These are phyloP conservation scores for Hibiscus syriacus DNA, from an alignment of 345 rosid genomes.

Conservation along the genomic window DNA sequence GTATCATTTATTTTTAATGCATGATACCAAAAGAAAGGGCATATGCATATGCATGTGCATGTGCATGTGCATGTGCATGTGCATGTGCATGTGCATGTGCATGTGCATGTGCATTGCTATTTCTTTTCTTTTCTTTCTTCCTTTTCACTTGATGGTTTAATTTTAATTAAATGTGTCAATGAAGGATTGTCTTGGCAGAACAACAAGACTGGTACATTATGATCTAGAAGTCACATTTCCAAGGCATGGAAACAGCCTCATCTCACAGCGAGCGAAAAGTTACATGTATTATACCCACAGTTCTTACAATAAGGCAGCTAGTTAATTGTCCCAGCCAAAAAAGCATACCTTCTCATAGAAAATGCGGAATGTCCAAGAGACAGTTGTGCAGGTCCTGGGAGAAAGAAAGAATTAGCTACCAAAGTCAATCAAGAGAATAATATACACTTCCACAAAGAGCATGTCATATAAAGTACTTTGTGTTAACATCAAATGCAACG, in stretches of 20 bases:
- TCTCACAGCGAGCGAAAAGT: neutral
- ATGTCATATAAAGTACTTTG: neutral
- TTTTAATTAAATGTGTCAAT: neutral
- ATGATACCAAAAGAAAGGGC: neutral
- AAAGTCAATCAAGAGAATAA: constrained; percentile 4
- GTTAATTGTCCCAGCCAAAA: neutral
- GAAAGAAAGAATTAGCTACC: constrained; percentile 9
- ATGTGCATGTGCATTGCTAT: neutral
- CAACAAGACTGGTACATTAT: neutral
- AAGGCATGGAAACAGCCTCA: neutral
- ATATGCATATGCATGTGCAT: neutral
- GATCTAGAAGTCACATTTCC: neutral
- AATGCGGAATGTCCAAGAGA: constrained; percentile 85
- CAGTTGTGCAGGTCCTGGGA: constrained; percentile 86
- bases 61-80: neutral
- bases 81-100: neutral
- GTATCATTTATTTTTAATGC: neutral
- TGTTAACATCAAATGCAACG: neutral
- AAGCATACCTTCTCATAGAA: constrained; percentile 79
- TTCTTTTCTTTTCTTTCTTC: neutral
- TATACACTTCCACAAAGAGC: neutral
- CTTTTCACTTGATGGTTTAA: neutral
- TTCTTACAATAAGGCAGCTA: neutral
- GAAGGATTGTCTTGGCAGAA: neutral
- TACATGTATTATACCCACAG: neutral